These are phyloP conservation scores for Phialophora macrospora DNA, from an alignment of 2,329 filamentous ascomycete species.

Conservation along the genomic window DNA sequence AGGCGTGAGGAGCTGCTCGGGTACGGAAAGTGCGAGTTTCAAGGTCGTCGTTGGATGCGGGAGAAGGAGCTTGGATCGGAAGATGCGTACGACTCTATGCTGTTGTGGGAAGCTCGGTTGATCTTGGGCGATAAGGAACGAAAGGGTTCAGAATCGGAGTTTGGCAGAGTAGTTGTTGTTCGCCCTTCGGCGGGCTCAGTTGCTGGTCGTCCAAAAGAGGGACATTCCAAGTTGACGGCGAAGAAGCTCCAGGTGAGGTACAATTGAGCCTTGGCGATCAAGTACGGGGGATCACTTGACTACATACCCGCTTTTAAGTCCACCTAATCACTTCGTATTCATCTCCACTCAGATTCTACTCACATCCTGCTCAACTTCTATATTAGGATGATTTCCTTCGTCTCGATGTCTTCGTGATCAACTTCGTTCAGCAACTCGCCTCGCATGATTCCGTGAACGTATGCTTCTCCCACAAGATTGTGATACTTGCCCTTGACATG, in stretches of 20 bases:
- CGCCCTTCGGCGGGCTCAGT: conserved; percentile 18
- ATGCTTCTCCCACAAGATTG: conserved; percentile 8
- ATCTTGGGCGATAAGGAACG: background rate
- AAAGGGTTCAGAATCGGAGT: background rate
- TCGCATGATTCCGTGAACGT: conserved; percentile 3
- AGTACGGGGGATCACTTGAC: too few species aligned
- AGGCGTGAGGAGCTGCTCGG: background rate
- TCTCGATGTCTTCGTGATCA: conserved; percentile 1
- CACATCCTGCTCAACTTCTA: background rate
- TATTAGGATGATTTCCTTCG: background rate
- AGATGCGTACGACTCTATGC: background rate
- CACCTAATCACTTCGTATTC: too few species aligned
- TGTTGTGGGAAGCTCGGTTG: background rate
- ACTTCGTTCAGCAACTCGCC: background rate
- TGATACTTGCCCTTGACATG: background rate
- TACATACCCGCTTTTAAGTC: too few species aligned
- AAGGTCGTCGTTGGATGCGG: background rate
- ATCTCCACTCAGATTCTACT: too few species aligned
- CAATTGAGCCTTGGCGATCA: background rate
- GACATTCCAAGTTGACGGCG: background rate
- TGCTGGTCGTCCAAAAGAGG: background rate
- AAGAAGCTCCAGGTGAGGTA: background rate
- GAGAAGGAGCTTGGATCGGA: background rate
- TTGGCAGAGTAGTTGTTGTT: background rate
- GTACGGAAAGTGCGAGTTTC: background rate